phyloP scores from a whole-genome alignment of 371 early-diverging fungal genomes.

The Mortierella sp. region DNA sequence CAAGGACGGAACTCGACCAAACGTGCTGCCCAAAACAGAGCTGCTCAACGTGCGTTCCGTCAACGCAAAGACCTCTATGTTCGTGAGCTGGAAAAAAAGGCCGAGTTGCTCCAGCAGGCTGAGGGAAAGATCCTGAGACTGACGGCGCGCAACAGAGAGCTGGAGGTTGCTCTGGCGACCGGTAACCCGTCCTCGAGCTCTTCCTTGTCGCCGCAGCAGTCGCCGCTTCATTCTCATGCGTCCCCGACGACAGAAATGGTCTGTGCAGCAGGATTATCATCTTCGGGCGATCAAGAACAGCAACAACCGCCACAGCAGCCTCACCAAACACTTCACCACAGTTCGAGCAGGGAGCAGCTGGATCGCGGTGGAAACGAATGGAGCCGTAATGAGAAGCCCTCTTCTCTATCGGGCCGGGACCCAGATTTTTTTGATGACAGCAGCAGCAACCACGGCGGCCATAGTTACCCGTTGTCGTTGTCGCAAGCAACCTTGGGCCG shows the following conservation, averaged over 20 bases:
- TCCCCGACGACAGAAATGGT: neutral
- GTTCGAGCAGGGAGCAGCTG: neutral
- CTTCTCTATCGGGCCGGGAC: neutral
- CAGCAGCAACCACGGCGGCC: constrained; percentile 22
- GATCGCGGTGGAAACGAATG: neutral
- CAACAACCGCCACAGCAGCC: neutral
- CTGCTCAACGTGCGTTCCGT: constrained; percentile 83
- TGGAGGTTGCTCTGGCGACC: constrained; percentile 32
- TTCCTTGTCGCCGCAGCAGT: constrained; percentile 35
- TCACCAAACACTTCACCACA: constrained; percentile 9
- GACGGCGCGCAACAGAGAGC: constrained; percentile 58
- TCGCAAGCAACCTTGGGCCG: constrained; percentile 18
- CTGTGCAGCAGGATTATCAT: neutral
- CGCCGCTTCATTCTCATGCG: constrained; percentile 9
- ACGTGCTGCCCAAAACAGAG: constrained; percentile 82
- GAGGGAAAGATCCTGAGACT: constrained; percentile 63
- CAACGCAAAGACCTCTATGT: constrained; percentile 84
- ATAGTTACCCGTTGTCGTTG: constrained; percentile 10
- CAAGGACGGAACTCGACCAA: constrained; percentile 62
- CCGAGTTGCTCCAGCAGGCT: constrained; percentile 61
- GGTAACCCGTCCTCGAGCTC: constrained; percentile 31
- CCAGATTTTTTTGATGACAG: neutral
- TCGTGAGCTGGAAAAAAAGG: constrained; percentile 75
- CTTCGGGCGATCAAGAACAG: neutral
- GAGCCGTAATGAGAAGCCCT: neutral